Percentiles rank a stretch among this genome's conserved stretches.
phyloP scores from a whole-genome alignment of 2,329 filamentous ascomycete genomes.

The Fusarium armeniacum region DNA sequence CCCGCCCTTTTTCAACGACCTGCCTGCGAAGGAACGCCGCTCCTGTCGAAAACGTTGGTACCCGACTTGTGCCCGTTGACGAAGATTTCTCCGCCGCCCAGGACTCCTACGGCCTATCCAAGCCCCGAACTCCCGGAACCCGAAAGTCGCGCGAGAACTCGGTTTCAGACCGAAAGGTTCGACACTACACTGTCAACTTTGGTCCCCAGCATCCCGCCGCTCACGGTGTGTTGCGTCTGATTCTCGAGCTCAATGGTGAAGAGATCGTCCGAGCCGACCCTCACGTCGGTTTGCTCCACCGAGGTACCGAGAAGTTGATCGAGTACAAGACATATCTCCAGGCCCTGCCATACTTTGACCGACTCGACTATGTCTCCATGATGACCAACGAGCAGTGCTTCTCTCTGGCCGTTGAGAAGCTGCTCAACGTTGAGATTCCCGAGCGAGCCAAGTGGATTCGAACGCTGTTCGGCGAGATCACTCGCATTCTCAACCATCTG shows the following conservation, averaged over 20 bases:
- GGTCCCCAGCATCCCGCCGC: slow-evolving; percentile 98
- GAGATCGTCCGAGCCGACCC: slow-evolving; percentile 97
- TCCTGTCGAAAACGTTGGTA: slow-evolving; percentile 62
- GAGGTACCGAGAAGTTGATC: slow-evolving; percentile 99
- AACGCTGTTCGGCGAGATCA: slow-evolving; percentile 95
- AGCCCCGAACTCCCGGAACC: slow-evolving; percentile 58
- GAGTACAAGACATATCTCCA: slow-evolving; percentile 99
- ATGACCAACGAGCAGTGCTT: slow-evolving; percentile 99
- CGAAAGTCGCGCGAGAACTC: slow-evolving; percentile 65
- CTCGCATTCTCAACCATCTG: slow-evolving; percentile 93
- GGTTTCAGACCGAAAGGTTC: slow-evolving; percentile 81
- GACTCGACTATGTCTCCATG: slow-evolving; percentile 99
- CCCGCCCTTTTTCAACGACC: slow-evolving; percentile 76
- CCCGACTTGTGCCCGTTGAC: slow-evolving; percentile 75
- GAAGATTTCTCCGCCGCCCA: slow-evolving; percentile 70
- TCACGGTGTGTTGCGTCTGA: slow-evolving; percentile 96
- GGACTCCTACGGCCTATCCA: slow-evolving; percentile 64
- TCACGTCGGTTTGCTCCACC: slow-evolving; percentile 94
- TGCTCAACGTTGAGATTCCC: slow-evolving; percentile 96
- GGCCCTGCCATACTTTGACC: slow-evolving; percentile 98
- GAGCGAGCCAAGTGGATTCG: slow-evolving; percentile 97
- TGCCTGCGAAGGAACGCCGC: slow-evolving; percentile 73
- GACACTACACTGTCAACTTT: slow-evolving; percentile 99
- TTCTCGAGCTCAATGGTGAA: slow-evolving; percentile 97
- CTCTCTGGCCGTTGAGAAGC: slow-evolving; percentile 94